Evolutionary conservation across 148 eudicot species (phyloP), one percentile per base, ranked within the genome.

Genomic region (Salicornia ramosissima): DNA sequence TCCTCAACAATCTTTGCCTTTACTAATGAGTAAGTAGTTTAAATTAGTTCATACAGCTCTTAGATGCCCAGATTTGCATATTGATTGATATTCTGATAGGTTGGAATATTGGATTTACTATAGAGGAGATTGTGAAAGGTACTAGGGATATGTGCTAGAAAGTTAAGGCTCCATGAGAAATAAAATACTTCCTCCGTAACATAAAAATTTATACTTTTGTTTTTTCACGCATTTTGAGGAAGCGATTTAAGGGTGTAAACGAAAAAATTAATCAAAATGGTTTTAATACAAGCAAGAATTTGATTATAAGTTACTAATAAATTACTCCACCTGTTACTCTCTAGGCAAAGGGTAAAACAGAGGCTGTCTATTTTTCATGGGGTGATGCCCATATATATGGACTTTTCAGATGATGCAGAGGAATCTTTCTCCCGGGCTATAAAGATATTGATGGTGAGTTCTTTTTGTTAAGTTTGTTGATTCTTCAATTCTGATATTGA

Each of bases 1-100:
- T 89, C 82, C 18, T 87, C 91, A 13, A 83, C 93, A 67, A 89
- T 94, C 55, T 94, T 90, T 87, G 97, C 97, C 72, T 94, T 94
- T 82, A 91, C 99, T 34, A 88, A 86, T 68, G 92, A 78, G 99
- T 94, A 79, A 87, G 98, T 84, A 21, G n/a, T 45, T 22, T 25
- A 8, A 50, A 28, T 26, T 24, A 22, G 13, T 46, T 66, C 26
- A 31, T 26, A 46, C 24, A 53, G 61, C 40, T 31, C 8, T 22
- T 54, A 18, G 15, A 15, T 9, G 11, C 9, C 45, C 13, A 42
- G 10, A 22, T 11, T 3, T 33, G 33, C 14, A 10, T 50, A 51
- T 61, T 47, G 46, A 26, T 22, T 73, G 33, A 56, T 18, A 54
- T 26, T 30, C 19, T 49, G 46, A 18, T 21, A 52, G 26, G 14